Conservation (phyloP, 2,329 filamentous ascomycete species). For the Fusarium verticillioides region DNA sequence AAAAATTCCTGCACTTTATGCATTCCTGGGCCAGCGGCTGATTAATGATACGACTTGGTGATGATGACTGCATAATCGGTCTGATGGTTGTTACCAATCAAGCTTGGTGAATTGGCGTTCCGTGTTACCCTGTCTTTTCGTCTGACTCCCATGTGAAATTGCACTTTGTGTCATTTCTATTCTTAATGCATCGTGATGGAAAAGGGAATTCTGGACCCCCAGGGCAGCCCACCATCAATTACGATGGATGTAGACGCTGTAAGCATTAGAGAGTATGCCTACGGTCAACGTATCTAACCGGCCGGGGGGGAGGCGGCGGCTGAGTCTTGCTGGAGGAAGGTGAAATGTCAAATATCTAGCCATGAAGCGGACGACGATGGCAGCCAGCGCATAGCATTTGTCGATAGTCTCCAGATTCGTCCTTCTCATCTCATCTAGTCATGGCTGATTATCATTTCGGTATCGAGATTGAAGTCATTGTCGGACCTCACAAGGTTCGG, state of each 20-base stretch:
- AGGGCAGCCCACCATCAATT: neutral
- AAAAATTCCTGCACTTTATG: neutral
- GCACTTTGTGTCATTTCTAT: neutral
- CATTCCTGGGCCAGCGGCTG: no score
- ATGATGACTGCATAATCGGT: neutral
- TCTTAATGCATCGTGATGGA: neutral
- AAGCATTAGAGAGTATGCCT: neutral
- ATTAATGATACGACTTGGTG: neutral
- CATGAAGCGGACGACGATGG: no score
- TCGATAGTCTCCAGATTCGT: neutral
- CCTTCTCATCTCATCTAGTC: neutral
- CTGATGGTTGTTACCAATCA: neutral
- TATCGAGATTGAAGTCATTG: neutral
- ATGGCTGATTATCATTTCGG: neutral
- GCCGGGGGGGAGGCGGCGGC: no score
- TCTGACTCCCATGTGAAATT: neutral
- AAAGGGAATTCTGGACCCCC: neutral
- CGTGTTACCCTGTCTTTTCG: neutral
- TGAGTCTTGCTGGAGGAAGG: neutral
- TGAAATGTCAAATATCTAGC: neutral
- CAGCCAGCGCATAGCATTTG: neutral
- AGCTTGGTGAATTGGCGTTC: rapidly evolving
- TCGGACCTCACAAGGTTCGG: neutral
- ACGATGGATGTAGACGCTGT: neutral
- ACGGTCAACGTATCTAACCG: no score